Evolutionary conservation across 495 filamentous ascomycete species (phyloP), one percentile per base, ranked within the genome.

Genomic region (Neurospora sp.): DNA sequence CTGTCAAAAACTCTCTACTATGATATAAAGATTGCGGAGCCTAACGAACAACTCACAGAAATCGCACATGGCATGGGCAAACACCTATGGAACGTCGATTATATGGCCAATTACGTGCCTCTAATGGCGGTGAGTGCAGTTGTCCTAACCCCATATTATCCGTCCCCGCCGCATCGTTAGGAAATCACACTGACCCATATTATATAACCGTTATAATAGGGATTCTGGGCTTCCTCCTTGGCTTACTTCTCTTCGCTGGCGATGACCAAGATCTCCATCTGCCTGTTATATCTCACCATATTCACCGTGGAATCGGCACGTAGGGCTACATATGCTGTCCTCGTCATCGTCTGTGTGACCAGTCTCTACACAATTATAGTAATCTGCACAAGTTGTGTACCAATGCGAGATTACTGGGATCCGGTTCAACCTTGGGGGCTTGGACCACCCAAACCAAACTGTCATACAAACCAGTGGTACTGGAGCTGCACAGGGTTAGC

Each of bases 351-450:
- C 37, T n/a, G 71, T 20, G 16, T 79, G 5, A 71, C 72, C 4
- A 74, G 39, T 39, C 9, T 74, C 1, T 78, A 71, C 69, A 42
- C 70, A 11, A 35, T 71, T 3, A 61, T 42, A 61, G 59, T 69
- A 9, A 61, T 76, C 16, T 59, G 73, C 41, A 80, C 80, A 0
- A 20, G 35, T n/a, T 80, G 76, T 59, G 72, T 80, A 53, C 81
- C 81, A 10, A 68, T 83, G 4, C 31, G 75, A 8, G 72, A 77
- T 2, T 68, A 40, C 20, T 83, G 81, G 81, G 76, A 83, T 68
- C 8, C 7, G 0, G 48, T 71, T 8, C n/a, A 68, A 8, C 44
- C 73, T 1, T 81, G 76, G 76, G 53, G 27, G 5, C 5, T 10
- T 61, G 53, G 5, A 48, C 0, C 2, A 53, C 20, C 27, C 53